phyloP scores from a whole-genome alignment of 2,329 filamentous ascomycete genomes.

The Fusarium xyrophilum region DNA sequence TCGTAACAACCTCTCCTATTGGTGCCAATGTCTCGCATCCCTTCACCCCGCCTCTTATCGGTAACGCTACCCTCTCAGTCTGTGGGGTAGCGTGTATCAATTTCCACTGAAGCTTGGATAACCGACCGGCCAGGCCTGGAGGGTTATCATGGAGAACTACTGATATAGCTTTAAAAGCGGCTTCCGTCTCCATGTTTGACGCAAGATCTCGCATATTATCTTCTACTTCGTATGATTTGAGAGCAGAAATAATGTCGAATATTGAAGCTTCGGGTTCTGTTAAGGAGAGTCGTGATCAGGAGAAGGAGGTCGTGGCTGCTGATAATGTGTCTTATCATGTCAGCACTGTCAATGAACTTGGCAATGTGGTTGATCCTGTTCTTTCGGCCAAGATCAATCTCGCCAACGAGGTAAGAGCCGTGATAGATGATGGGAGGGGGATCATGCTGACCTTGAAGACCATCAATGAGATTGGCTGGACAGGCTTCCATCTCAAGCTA shows the following conservation, averaged over 20 bases:
- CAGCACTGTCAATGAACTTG: background rate
- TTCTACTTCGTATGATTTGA: background rate
- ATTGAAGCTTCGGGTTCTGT: background rate
- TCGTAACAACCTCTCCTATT: background rate
- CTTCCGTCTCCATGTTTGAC: background rate
- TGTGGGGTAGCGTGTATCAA: background rate
- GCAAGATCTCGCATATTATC: background rate
- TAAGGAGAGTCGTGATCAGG: background rate
- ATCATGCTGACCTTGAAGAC: background rate
- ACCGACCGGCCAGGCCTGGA: background rate
- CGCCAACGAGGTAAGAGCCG: conserved; percentile 3
- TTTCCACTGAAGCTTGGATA: background rate
- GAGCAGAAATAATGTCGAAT: background rate
- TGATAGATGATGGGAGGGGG: too few relatives aligned
- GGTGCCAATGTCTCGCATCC: background rate
- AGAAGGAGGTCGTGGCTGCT: background rate
- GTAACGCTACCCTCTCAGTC: background rate
- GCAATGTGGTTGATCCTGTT: background rate
- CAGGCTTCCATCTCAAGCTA: background rate
- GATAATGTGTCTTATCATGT: background rate
- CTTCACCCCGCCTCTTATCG: background rate
- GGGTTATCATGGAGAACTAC: background rate
- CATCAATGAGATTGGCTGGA: background rate
- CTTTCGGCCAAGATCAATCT: background rate
- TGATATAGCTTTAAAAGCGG: background rate